Percentiles rank a stretch among this genome's conserved stretches.
Evolutionary conservation across 306 rosid genomes (phyloP).

Genomic region (Cotoneaster glaucophyllus): DNA sequence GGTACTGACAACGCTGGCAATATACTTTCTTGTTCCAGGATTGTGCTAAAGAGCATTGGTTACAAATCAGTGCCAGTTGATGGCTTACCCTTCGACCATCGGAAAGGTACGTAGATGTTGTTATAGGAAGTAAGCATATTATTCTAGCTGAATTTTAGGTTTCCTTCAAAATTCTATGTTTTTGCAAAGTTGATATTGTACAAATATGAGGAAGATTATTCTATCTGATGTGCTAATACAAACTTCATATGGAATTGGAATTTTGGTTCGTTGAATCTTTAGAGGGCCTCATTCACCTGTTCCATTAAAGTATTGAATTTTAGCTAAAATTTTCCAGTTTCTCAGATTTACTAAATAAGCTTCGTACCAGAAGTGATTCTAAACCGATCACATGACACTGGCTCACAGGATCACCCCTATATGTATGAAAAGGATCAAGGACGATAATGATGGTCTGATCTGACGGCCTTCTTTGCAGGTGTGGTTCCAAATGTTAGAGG

Average conservation of each 20-base stretch:
- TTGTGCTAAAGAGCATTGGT: conserved; percentile 90
- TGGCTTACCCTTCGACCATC: conserved; percentile 77
- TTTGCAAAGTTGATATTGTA: background rate
- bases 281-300: background rate
- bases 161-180: background rate
- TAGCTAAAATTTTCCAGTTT: background rate
- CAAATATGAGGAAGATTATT: background rate
- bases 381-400: background rate
- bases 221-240: background rate
- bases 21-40: conserved; percentile 42
- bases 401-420: background rate
- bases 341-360: background rate
- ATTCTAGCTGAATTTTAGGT: background rate
- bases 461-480: conserved; percentile 45
- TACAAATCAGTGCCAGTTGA: conserved; percentile 80
- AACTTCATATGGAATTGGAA: background rate
- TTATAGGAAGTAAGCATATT: background rate
- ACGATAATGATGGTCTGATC: background rate
- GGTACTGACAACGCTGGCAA: conserved; percentile 2
- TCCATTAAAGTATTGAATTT: background rate
- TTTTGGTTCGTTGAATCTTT: background rate
- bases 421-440: background rate
- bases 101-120: conserved; percentile 43
- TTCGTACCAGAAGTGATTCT: background rate
- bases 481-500: conserved; percentile 75